These are phyloP conservation scores for Lachnellula willkommii DNA, from an alignment of 2,329 filamentous ascomycete species.

Conservation along the genomic window DNA sequence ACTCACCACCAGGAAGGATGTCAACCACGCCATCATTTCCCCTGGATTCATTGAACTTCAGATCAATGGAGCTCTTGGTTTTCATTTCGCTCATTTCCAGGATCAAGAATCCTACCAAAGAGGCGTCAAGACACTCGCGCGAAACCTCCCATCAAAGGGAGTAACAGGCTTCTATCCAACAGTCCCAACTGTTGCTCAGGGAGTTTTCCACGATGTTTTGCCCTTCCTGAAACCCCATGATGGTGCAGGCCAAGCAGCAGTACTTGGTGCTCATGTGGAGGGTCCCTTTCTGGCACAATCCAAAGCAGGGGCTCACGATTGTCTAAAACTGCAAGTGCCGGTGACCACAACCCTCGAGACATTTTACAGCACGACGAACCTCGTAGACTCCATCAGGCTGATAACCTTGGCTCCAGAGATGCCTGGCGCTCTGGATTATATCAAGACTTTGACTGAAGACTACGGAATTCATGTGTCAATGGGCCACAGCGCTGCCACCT, in stretches of 20 bases:
- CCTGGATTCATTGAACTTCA: constrained; percentile 52
- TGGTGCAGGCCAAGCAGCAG: constrained; percentile 39
- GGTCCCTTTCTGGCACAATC: constrained; percentile 48
- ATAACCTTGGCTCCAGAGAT: constrained; percentile 50
- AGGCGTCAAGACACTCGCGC: constrained; percentile 42
- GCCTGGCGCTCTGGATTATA: constrained; percentile 36
- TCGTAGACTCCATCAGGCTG: constrained; percentile 40
- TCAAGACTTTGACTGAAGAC: constrained; percentile 36
- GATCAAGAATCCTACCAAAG: constrained; percentile 34
- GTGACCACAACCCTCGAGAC: constrained; percentile 16
- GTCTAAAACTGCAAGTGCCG: constrained; percentile 25
- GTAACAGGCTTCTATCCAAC: constrained; percentile 51
- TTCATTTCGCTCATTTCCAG: constrained; percentile 48
- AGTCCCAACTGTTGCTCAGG: constrained; percentile 43
- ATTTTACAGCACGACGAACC: constrained; percentile 43
- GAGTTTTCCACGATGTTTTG: constrained; percentile 40
- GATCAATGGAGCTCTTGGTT: constrained; percentile 43
- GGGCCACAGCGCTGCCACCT: constrained; percentile 44
- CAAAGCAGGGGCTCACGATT: constrained; percentile 48
- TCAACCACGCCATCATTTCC: constrained; percentile 45
- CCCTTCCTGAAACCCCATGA: constrained; percentile 41
- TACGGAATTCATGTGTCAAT: constrained; percentile 27
- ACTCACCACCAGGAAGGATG: constrained; percentile 31
- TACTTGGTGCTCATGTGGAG: constrained; percentile 52
- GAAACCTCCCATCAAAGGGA: constrained; percentile 45